These are phyloP conservation scores for Tetrapisispora pingtungensis DNA, from an alignment of 805 yeast genomes.

Conservation along the genomic window DNA sequence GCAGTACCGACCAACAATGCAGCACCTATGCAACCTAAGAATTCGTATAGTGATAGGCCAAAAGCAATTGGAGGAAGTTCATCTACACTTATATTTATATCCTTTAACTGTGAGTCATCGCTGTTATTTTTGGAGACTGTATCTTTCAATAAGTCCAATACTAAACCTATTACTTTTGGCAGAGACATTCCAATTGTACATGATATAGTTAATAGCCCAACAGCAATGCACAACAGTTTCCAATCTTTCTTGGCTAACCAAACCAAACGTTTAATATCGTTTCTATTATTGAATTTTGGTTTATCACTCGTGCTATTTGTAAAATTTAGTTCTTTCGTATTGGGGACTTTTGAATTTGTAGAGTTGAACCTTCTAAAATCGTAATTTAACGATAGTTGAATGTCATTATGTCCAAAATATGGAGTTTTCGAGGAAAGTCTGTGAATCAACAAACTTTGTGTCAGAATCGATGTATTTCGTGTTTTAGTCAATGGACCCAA, in stretches of 20 bases:
- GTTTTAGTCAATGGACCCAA: background rate
- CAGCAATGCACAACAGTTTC: conserved; percentile 35
- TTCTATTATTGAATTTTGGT: too few relatives aligned
- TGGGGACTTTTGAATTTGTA: background rate
- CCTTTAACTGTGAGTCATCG: background rate
- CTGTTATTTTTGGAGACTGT: background rate
- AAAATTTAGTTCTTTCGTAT: background rate
- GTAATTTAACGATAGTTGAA: background rate
- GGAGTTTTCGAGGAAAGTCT: background rate
- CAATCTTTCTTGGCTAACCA: conserved; percentile 37
- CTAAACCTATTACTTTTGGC: conserved; percentile 48
- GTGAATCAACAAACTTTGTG: too few relatives aligned
- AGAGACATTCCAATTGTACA: conserved; percentile 43
- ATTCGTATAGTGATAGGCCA: conserved; percentile 34
- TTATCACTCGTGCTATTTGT: background rate
- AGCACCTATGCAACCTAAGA: conserved; percentile 47
- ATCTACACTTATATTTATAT: conserved; percentile 2
- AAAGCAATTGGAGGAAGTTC: conserved; percentile 5
- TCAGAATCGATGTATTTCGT: background rate
- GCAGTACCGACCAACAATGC: conserved; percentile 55
- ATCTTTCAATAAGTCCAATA: conserved; percentile 36
- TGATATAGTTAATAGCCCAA: conserved; percentile 36
- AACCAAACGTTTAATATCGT: conserved; percentile 27
- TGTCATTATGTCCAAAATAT: background rate
- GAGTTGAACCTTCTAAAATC: background rate